A percentile compares a stretch with the other conserved stretches of the same genome.
These are phyloP conservation scores for Isatis tinctoria DNA, from an alignment of 345 rosid species.

Conservation along the genomic window DNA sequence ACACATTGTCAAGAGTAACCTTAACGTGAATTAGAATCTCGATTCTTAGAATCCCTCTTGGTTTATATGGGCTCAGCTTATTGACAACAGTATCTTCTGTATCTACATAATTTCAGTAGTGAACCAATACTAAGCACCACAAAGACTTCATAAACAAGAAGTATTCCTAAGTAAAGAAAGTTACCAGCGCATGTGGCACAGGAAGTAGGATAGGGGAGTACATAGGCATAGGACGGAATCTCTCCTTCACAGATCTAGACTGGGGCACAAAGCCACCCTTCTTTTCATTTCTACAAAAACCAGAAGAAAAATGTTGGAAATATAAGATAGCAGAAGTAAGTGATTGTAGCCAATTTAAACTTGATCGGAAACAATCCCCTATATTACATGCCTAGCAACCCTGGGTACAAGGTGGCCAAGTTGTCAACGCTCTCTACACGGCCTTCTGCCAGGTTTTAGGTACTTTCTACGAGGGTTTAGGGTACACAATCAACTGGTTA, in stretches of 20 bases:
- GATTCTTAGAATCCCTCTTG: not conserved
- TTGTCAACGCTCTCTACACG: conserved; percentile 1
- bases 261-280: conserved; percentile 45
- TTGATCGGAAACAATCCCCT: not conserved
- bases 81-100: conserved; percentile 1
- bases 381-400: conserved; percentile 2
- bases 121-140: not conserved
- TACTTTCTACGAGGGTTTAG: not conserved
- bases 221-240: conserved; percentile 92
- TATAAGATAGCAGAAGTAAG: not conserved
- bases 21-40: not conserved
- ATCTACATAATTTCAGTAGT: not conserved
- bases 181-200: conserved; percentile 91
- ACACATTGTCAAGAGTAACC: conserved; percentile 15
- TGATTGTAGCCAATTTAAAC: conserved; percentile 11
- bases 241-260: conserved; percentile 59
- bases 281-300: conserved; percentile 62
- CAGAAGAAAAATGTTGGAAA: conserved; percentile 12
- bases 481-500: not conserved
- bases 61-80: not conserved
- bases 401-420: not conserved
- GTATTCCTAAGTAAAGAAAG: conserved; percentile 6
- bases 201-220: conserved; percentile 84
- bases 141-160: conserved; percentile 5
- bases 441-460: not conserved